phyloP scores from a whole-genome alignment of 345 rosid species.

The Nasturtium officinale region DNA sequence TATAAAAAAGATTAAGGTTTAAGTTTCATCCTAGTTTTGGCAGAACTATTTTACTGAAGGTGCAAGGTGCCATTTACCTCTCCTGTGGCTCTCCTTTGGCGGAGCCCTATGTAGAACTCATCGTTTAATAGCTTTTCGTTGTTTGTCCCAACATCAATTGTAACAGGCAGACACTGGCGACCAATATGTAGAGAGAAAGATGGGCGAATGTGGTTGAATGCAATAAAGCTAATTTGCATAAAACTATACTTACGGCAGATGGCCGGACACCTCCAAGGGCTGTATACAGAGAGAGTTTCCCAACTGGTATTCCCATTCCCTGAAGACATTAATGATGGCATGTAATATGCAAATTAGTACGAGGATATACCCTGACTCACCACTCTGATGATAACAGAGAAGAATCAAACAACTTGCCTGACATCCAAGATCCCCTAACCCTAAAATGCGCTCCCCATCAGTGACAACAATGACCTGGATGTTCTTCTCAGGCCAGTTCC shows the following conservation, averaged over 20 bases:
- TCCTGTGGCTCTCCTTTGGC: constrained; percentile 94
- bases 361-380: constrained; percentile 8
- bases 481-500: constrained; percentile 96
- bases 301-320: constrained; percentile 99
- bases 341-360: constrained; percentile 9
- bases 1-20: constrained; percentile 29
- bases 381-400: constrained; percentile 7
- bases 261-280: constrained; percentile 99
- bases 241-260: constrained; percentile 71
- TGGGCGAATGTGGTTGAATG: constrained; percentile 14
- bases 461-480: constrained; percentile 96
- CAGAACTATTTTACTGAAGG: constrained; percentile 30
- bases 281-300: constrained; percentile 88
- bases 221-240: constrained; percentile 14
- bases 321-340: constrained; percentile 34
- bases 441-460: constrained; percentile 95
- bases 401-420: constrained; percentile 55
- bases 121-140: constrained; percentile 85
- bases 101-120: constrained; percentile 92
- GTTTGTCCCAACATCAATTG: constrained; percentile 99
- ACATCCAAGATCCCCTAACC: constrained; percentile 97
- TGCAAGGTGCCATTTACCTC: constrained; percentile 56
- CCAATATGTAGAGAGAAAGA: neutral
- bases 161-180: constrained; percentile 90
- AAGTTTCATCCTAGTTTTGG: constrained; percentile 14